Conservation (phyloP, 106 monocot species). For the Cymbidium sinense region DNA sequence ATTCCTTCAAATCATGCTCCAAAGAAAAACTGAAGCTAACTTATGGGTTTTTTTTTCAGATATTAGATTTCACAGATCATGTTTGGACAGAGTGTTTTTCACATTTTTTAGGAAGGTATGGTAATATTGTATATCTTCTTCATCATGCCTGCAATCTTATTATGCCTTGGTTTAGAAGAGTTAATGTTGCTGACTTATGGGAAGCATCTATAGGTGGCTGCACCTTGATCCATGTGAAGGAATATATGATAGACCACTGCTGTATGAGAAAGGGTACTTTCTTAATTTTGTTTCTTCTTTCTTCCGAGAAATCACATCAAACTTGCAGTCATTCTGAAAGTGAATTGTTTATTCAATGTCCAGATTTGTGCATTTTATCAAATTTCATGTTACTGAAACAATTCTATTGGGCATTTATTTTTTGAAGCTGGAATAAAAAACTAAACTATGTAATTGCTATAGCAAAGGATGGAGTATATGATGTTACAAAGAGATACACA, state of each 20-base stretch:
- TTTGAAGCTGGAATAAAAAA: constrained; percentile 82
- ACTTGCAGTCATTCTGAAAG: neutral
- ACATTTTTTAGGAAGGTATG: constrained; percentile 57
- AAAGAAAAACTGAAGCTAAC: neutral
- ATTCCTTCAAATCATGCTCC: neutral
- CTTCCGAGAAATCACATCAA: neutral
- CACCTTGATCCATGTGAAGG: constrained; percentile 99
- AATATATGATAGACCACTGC: constrained; percentile 76
- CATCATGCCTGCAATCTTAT: neutral
- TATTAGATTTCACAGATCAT: constrained; percentile 94
- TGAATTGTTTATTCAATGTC: neutral
- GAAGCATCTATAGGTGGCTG: constrained; percentile 72
- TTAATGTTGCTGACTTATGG: constrained; percentile 10
- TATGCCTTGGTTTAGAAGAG: neutral
- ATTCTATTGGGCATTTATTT: constrained; percentile 4
- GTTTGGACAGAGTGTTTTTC: constrained; percentile 97
- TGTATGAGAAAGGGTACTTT: constrained; percentile 92
- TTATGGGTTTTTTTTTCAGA: constrained; percentile 21
- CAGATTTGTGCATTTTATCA: constrained; percentile 2
- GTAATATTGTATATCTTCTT: neutral
- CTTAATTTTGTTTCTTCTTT: neutral
- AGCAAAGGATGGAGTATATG: constrained; percentile 74
- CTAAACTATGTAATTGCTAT: constrained; percentile 82
- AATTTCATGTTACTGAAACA: constrained; percentile 3
- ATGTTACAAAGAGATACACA: constrained; percentile 94